Evolutionary conservation across 441 rosid genomes (phyloP).

Genomic region (Erodium chrysanthum): DNA sequence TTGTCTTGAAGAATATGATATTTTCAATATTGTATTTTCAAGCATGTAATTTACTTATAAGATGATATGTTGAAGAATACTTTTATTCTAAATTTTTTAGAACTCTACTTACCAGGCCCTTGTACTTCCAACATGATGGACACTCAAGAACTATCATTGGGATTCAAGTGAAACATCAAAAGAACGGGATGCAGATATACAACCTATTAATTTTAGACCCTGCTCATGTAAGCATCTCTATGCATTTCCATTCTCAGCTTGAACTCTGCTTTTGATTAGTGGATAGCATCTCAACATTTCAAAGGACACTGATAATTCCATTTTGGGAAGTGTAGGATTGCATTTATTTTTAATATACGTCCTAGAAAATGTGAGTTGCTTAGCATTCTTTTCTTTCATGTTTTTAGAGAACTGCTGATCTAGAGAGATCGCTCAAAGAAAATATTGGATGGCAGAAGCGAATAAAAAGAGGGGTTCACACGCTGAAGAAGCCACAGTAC

Average conservation of each 20-base stretch:
- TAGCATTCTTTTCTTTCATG: slow-evolving; percentile 11
- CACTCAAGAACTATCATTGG: slow-evolving; percentile 75
- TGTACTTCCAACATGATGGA: slow-evolving; percentile 81
- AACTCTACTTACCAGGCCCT: slow-evolving; percentile 41
- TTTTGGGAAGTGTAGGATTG: background rate
- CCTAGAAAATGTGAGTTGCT: background rate
- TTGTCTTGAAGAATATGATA: too few relatives aligned
- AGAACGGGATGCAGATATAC: slow-evolving; percentile 34
- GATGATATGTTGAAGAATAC: slow-evolving; percentile 4
- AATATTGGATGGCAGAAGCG: slow-evolving; percentile 55
- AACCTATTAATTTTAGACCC: slow-evolving; percentile 66
- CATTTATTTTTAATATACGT: background rate
- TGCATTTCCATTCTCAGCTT: slow-evolving; percentile 4
- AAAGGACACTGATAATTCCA: background rate
- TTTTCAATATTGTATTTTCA: too few relatives aligned
- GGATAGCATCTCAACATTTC: background rate
- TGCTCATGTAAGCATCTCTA: slow-evolving; percentile 40
- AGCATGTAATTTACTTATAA: background rate
- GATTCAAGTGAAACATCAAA: slow-evolving; percentile 43
- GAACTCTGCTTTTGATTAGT: slow-evolving; percentile 6
- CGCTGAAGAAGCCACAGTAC: slow-evolving; percentile 48
- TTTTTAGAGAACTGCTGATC: slow-evolving; percentile 41
- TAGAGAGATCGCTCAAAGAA: slow-evolving; percentile 48
- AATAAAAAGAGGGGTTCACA: slow-evolving; percentile 62
- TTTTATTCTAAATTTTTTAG: slow-evolving; percentile 9